These are phyloP conservation scores for Coemansia sp. DNA, from an alignment of 192 early-diverging fungal genomes.

Conservation along the genomic window DNA sequence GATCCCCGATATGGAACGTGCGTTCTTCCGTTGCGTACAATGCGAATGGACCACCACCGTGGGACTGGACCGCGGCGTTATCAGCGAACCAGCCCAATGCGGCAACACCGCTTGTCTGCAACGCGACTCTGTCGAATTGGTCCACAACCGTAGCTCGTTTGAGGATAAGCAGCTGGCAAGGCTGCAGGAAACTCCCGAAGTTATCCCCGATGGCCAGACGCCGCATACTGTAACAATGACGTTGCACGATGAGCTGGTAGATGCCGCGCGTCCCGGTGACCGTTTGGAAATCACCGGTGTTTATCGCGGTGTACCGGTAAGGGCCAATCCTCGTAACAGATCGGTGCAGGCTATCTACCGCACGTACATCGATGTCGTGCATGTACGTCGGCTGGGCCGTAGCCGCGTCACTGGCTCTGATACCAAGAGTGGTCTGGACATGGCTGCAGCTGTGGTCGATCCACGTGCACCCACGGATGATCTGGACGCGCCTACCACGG, in stretches of 20 bases:
- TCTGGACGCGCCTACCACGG: background rate
- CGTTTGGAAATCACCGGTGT: slow-evolving; percentile 92
- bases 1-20: slow-evolving; percentile 93
- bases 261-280: slow-evolving; percentile 90
- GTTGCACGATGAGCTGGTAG: slow-evolving; percentile 93
- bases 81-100: slow-evolving; percentile 83
- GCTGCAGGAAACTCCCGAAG: slow-evolving; percentile 94
- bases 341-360: slow-evolving; percentile 89
- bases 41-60: slow-evolving; percentile 84
- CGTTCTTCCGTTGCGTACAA: slow-evolving; percentile 89
- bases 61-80: slow-evolving; percentile 82
- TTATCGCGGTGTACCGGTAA: slow-evolving; percentile 90
- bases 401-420: slow-evolving; percentile 65
- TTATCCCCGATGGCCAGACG: slow-evolving; percentile 95
- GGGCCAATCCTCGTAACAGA: slow-evolving; percentile 83
- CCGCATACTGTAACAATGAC: slow-evolving; percentile 94
- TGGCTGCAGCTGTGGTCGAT: slow-evolving; percentile 60
- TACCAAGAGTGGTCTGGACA: slow-evolving; percentile 41
- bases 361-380: slow-evolving; percentile 94
- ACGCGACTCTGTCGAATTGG: slow-evolving; percentile 79
- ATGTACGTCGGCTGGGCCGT: slow-evolving; percentile 78
- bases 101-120: slow-evolving; percentile 75
- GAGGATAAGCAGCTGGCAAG: slow-evolving; percentile 91
- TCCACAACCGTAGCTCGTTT: slow-evolving; percentile 94
- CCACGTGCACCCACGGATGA: slow-evolving; percentile 25